These are phyloP conservation scores for Colletotrichum kahawae DNA, from an alignment of 2,329 filamentous ascomycete species.

Conservation along the genomic window DNA sequence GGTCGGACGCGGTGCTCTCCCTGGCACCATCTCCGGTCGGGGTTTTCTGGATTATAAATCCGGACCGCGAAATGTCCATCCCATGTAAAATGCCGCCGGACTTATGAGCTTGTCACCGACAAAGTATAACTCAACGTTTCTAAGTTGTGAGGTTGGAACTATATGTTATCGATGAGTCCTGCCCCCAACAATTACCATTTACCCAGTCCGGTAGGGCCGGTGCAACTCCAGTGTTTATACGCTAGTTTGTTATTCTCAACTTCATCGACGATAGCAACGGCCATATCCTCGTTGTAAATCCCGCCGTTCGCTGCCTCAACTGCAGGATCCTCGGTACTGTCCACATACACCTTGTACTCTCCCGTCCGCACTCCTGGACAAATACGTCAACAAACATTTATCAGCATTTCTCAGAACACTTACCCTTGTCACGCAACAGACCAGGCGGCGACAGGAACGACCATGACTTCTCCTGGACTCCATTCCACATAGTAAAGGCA, in stretches of 20 bases:
- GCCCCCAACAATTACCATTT: background rate
- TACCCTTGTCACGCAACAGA: background rate
- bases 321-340: background rate
- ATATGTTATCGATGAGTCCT: background rate
- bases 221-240: background rate
- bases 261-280: background rate
- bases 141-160: background rate
- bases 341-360: background rate
- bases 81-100: background rate
- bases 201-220: background rate
- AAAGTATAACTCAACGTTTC: background rate
- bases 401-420: background rate
- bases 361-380: background rate
- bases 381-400: background rate
- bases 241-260: background rate
- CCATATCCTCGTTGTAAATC: background rate
- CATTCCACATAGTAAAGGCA: background rate
- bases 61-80: background rate
- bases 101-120: background rate
- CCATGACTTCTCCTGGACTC: background rate
- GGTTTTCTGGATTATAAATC: background rate
- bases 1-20: background rate
- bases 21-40: background rate
- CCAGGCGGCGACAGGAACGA: background rate
- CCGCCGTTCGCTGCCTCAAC: background rate